These are phyloP conservation scores for Friedmanniomyces endolithicus DNA, from an alignment of 495 filamentous ascomycete species.

Conservation along the genomic window DNA sequence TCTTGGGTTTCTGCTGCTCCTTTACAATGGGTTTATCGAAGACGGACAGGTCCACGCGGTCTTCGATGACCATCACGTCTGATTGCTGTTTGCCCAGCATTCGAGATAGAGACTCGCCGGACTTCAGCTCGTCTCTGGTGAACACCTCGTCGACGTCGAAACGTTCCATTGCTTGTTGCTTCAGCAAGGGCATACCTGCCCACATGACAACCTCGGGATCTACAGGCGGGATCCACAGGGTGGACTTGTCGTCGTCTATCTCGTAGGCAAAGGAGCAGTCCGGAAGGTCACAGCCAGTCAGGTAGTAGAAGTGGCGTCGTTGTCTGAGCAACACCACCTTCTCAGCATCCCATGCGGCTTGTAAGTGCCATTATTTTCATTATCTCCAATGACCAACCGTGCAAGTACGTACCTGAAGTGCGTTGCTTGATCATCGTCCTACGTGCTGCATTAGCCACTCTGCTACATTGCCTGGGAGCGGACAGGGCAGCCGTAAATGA, in stretches of 20 bases:
- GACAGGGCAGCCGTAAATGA: no score
- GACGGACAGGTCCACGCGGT: conserved; percentile 53
- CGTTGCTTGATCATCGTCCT: conserved; percentile 70
- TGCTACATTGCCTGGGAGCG: not conserved
- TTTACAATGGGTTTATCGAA: conserved; percentile 44
- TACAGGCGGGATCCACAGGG: conserved; percentile 84
- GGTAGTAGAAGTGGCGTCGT: conserved; percentile 87
- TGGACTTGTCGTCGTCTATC: conserved; percentile 55
- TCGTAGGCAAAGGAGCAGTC: conserved; percentile 79
- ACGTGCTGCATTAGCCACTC: conserved; percentile 28
- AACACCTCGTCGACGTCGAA: conserved; percentile 77
- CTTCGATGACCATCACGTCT: conserved; percentile 54
- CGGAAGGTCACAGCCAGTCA: conserved; percentile 72
- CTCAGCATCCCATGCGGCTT: no score
- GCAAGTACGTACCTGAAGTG: conserved; percentile 53
- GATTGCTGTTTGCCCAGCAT: conserved; percentile 21
- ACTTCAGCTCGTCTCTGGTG: conserved; percentile 57
- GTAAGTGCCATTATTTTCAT: no score
- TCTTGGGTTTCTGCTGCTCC: conserved; percentile 1
- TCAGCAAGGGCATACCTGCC: conserved; percentile 73
- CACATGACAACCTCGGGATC: conserved; percentile 88
- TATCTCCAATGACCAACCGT: no score
- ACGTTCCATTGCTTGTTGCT: conserved; percentile 53
- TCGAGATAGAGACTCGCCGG: conserved; percentile 25
- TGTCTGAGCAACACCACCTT: conserved; percentile 42